phyloP scores from a whole-genome alignment of 805 yeast species.

The Lachancea fermentati region DNA sequence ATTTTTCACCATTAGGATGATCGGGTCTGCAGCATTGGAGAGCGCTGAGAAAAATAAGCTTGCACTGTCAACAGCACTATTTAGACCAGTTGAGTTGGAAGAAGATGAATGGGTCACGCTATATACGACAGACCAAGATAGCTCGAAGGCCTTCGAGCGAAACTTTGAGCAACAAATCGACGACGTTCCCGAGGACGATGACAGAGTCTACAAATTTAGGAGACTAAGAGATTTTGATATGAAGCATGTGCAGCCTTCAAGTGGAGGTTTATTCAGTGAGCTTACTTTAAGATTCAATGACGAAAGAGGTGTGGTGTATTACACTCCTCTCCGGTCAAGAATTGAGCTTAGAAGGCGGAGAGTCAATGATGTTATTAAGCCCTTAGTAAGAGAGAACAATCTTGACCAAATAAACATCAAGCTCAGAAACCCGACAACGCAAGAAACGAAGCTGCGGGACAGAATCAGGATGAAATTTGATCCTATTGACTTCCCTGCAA shows the following conservation, averaged over 20 bases:
- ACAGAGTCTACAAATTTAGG: conserved; percentile 48
- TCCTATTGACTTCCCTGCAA: conserved; percentile 55
- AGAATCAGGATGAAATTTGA: conserved; percentile 54
- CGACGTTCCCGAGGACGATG: conserved; percentile 40
- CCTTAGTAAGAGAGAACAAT: conserved; percentile 47
- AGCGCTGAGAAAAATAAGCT: conserved; percentile 31
- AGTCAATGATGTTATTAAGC: conserved; percentile 40
- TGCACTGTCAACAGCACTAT: conserved; percentile 53
- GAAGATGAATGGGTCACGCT: conserved; percentile 74
- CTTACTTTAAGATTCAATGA: conserved; percentile 56
- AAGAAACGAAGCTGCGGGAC: conserved; percentile 54
- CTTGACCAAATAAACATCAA: conserved; percentile 49
- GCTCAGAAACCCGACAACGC: conserved; percentile 58
- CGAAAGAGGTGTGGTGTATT: conserved; percentile 57
- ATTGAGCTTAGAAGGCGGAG: conserved; percentile 83
- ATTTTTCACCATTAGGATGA: conserved; percentile 58
- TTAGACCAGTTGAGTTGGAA: conserved; percentile 65
- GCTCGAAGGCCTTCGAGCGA: conserved; percentile 36
- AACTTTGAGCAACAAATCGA: conserved; percentile 36
- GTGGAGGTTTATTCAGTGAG: conserved; percentile 39
- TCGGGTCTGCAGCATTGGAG: conserved; percentile 44
- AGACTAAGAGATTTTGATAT: conserved; percentile 79
- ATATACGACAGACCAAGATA: conserved; percentile 45
- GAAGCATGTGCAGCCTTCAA: conserved; percentile 38
- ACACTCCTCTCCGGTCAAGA: conserved; percentile 71